Conservation (phyloP, 1,284 basidiomycete species). For the Malassezia yamatoensis region DNA sequence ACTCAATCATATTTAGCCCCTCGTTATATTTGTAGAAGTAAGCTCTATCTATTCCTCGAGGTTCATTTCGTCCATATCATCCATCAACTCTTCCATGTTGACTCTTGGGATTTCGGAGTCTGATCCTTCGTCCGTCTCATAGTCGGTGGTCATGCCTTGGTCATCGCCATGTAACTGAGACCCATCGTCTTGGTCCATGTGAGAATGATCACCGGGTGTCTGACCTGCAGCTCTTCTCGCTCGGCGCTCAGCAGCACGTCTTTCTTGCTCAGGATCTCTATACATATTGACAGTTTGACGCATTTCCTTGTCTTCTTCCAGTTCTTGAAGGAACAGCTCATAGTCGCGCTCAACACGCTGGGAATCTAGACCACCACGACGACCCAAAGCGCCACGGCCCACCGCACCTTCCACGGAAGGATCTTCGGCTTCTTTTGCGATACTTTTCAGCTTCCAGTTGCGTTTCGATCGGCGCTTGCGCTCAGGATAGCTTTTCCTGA, state of each 20-base stretch:
- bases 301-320: constrained; percentile 94
- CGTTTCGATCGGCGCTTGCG: constrained; percentile 78
- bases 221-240: constrained; percentile 48
- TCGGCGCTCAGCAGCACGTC: constrained; percentile 30
- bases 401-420: constrained; percentile 34
- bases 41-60: constrained; percentile 21
- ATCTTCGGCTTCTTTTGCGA: constrained; percentile 79
- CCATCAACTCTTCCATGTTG: constrained; percentile 74
- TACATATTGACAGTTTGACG: constrained; percentile 80
- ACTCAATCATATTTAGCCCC: constrained; percentile 45
- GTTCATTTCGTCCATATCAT: constrained; percentile 64
- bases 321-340: constrained; percentile 83
- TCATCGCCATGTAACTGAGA: constrained; percentile 22
- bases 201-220: constrained; percentile 50
- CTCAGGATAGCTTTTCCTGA: constrained; percentile 93
- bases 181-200: constrained; percentile 52
- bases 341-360: constrained; percentile 94
- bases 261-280: constrained; percentile 52
- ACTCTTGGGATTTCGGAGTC: constrained; percentile 55
- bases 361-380: constrained; percentile 79
- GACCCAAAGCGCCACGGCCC: constrained; percentile 73
- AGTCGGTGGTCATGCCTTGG: constrained; percentile 43
- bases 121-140: constrained; percentile 62
- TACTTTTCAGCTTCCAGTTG: constrained; percentile 79
- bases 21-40: constrained; percentile 16